These are phyloP conservation scores for Exophiala dermatitidis DNA, from an alignment of 2,329 filamentous ascomycete species.

Conservation along the genomic window DNA sequence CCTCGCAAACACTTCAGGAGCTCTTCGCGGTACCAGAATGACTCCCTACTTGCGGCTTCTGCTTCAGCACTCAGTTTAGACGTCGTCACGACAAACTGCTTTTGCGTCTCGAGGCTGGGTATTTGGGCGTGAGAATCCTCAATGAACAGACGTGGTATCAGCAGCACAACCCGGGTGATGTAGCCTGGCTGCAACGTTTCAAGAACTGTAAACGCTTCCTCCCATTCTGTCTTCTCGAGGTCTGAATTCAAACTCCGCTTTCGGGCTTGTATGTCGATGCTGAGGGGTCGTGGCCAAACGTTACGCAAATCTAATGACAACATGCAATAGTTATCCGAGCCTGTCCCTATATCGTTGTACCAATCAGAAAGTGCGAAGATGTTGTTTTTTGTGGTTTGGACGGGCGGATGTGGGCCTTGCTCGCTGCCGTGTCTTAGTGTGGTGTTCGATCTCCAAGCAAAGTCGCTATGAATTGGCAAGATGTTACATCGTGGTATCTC, in stretches of 20 bases:
- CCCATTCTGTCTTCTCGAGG: constrained; percentile 5
- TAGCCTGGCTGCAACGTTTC: constrained; percentile 51
- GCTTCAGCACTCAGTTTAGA: constrained; percentile 70
- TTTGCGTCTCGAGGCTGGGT: constrained; percentile 68
- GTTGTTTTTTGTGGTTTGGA: not conserved
- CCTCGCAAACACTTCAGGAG: constrained; percentile 65
- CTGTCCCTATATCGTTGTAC: constrained; percentile 1
- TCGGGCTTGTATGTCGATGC: constrained; percentile 52
- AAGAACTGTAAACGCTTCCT: constrained; percentile 30
- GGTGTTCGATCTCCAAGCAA: constrained; percentile 50
- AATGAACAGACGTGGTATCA: constrained; percentile 67
- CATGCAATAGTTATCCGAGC: constrained; percentile 59
- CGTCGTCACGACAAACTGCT: constrained; percentile 86
- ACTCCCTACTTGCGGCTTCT: constrained; percentile 69
- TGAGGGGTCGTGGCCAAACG: constrained; percentile 75
- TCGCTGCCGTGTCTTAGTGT: not conserved
- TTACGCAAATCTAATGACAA: constrained; percentile 80
- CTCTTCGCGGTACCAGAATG: constrained; percentile 85
- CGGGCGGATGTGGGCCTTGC: not conserved
- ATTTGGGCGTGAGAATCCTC: constrained; percentile 70
- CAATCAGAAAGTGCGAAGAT: constrained; percentile 8
- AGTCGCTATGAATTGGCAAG: constrained; percentile 60
- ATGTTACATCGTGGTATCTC: constrained; percentile 76
- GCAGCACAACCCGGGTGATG: constrained; percentile 66
- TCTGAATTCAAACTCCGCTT: constrained; percentile 25